These are phyloP conservation scores for Auxenochlorella protothecoides DNA, from an alignment of 139 green algal species.

Conservation along the genomic window DNA sequence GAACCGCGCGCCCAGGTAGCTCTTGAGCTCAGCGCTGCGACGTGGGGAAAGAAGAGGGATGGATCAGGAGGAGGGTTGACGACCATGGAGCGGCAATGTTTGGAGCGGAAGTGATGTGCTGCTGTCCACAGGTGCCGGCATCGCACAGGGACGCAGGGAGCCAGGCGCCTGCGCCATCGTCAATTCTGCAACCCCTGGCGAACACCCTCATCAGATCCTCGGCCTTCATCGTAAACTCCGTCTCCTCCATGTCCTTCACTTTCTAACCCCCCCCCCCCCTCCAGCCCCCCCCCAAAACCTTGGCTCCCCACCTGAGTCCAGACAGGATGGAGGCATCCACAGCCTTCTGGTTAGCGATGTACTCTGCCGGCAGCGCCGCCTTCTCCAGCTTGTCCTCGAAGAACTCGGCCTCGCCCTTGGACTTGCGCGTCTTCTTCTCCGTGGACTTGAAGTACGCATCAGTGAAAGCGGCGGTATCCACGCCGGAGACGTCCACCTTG, in stretches of 20 bases:
- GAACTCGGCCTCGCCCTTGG: constrained; percentile 76
- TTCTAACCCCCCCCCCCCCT: too few relatives aligned
- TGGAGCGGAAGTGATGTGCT: too few relatives aligned
- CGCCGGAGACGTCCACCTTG: constrained; percentile 52
- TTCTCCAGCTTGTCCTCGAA: constrained; percentile 64
- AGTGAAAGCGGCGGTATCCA: constrained; percentile 77
- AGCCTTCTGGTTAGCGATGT: constrained; percentile 86
- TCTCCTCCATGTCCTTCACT: too few relatives aligned
- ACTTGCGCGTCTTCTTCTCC: constrained; percentile 58
- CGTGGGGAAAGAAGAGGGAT: not conserved
- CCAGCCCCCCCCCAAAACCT: too few relatives aligned
- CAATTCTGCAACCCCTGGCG: too few relatives aligned
- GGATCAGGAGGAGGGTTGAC: too few relatives aligned
- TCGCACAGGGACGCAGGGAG: too few relatives aligned
- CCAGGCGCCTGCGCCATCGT: too few relatives aligned
- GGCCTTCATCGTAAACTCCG: too few relatives aligned
- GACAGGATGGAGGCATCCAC: constrained; percentile 52
- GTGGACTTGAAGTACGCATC: constrained; percentile 87
- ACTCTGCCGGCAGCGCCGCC: constrained; percentile 68
- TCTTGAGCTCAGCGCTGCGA: constrained; percentile 66
- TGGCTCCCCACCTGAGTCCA: constrained; percentile 9
- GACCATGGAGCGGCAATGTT: too few relatives aligned
- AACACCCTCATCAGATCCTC: too few relatives aligned
- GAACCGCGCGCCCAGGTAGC: constrained; percentile 85
- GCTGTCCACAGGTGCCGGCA: too few relatives aligned